Base-by-base conservation (phyloP, 805 yeast species). In the Kazachstania martiniae region DNA sequence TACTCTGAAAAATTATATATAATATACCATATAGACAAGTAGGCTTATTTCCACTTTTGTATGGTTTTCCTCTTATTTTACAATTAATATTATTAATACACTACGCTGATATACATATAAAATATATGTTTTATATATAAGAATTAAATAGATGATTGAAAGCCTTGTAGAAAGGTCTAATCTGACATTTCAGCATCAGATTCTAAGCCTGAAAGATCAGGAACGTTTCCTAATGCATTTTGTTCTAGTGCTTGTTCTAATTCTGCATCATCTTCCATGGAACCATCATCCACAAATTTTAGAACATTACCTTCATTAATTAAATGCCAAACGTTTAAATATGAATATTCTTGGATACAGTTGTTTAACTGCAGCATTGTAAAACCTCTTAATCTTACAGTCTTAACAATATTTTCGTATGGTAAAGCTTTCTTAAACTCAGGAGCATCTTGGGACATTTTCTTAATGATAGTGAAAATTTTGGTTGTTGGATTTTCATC, bases 351-450 rank as follows among this genome's bases (percentile, higher is more conserved):
- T 27, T 65, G 64, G 28, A 89, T 64, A 66, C 94, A 82, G 36
- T 72, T 78, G 34, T 68, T 72, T 42, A 89, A 70, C 52, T 85
- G 85, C 40, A 76, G 71, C 47, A 77, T 77, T 0, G 94, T 85
- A 59, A 72, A 89, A 4, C 95, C 95, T 59, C 80, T 78, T 22
- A 82, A 79, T 25, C 84, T 62, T 21, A 80, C 74, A 4, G 81
- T 65, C 39, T 74, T 74, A 40, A 70, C 70, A 38, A 87, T 65
- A 9, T 57, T 30, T 53, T 62, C 68, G 72, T 58, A 27, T 23
- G 66, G 56, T 46, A 68, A 39, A 6, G 59, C 47, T 25, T 47
- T 51, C 18, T 31, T 36, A n/a, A 53, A 48, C 22, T 46, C 50
- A 12, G 32, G 31, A 32, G 56, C 60, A 27, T 58, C 58, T 33